Conservation (phyloP, 2,329 filamentous ascomycete genomes). For the Emericellopsis atlantica region DNA sequence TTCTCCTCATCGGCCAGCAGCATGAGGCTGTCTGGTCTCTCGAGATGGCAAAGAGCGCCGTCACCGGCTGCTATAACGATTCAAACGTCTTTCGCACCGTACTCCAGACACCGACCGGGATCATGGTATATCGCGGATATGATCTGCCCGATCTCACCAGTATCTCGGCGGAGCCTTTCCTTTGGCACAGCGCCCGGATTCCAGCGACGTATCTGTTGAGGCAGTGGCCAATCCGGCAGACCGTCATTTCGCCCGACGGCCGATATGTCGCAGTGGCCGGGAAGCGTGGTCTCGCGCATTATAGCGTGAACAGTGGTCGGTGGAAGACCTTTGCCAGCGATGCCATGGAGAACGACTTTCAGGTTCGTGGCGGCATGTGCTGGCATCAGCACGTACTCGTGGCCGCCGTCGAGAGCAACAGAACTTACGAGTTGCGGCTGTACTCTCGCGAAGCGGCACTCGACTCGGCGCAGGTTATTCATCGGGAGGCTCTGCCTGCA, state of each 20-base stretch:
- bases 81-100: conserved; percentile 84
- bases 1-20: conserved; percentile 58
- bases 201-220: conserved; percentile 75
- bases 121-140: conserved; percentile 90
- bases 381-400: conserved; percentile 96
- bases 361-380: conserved; percentile 91
- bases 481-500: conserved; percentile 65
- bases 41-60: conserved; percentile 89
- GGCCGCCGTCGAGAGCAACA: conserved; percentile 78
- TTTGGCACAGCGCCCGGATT: conserved; percentile 91
- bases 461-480: conserved; percentile 59
- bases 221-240: conserved; percentile 85
- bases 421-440: conserved; percentile 75
- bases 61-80: conserved; percentile 81
- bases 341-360: conserved; percentile 76
- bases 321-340: conserved; percentile 91
- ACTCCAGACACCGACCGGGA: conserved; percentile 73
- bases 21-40: conserved; percentile 76
- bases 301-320: conserved; percentile 83
- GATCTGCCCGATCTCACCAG: conserved; percentile 83
- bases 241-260: conserved; percentile 82
- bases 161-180: conserved; percentile 78
- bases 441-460: conserved; percentile 80
- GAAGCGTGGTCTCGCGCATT: conserved; percentile 80
- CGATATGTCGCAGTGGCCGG: conserved; percentile 96